Base-by-base conservation (phyloP, 2,329 filamentous ascomycete species). In the Arachnomyces sp. region DNA sequence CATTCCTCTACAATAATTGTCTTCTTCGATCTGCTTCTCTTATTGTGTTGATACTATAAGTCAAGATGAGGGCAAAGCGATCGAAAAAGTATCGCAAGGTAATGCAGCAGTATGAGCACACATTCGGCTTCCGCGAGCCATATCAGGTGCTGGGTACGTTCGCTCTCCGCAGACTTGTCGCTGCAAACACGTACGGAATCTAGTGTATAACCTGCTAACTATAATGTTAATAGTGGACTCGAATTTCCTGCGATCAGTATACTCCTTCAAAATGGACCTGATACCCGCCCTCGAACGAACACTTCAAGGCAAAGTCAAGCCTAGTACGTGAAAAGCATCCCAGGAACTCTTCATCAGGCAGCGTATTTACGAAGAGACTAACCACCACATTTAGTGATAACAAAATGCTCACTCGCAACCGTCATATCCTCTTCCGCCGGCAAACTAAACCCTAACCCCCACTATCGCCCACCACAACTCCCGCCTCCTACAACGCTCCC, bases 221-320 rank as follows among this genome's bases (percentile, higher is more conserved):
- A 47, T 39, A n/a, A 29, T 14, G 21, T 33, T 41, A 29, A 42
- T 48, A 78, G 80, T 95, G 45, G 89, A 95, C 59, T 85, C 86
- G 44, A 80, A 88, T 49, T 86, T 96, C 53, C 76, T 96, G 38
- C 75, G 78, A 55, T 86, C 93, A 60, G 81, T 88, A 15, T 78
- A 83, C 49, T 77, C 78, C 36, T 92, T 85, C 69, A 92, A 90
- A 56, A 95, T 95, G 84, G 84, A 94, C 46, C 71, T 95, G n/a
- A 69, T 84, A 36, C 74, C 76, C 29, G 78, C 82, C 15, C 69
- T 95, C 21, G 78, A 89, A 57, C 76, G 84, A 43, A 92, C 87
- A n/a, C 71, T 95, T 3, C 86, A 93, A 57, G 89, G 86, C 45
- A 77, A 86, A 60, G 80, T 88, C 52, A 94, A 92, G 66, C 83